Conservation (phyloP, 768 basidiomycete genomes). For the Pleurotus tuber-regium region DNA sequence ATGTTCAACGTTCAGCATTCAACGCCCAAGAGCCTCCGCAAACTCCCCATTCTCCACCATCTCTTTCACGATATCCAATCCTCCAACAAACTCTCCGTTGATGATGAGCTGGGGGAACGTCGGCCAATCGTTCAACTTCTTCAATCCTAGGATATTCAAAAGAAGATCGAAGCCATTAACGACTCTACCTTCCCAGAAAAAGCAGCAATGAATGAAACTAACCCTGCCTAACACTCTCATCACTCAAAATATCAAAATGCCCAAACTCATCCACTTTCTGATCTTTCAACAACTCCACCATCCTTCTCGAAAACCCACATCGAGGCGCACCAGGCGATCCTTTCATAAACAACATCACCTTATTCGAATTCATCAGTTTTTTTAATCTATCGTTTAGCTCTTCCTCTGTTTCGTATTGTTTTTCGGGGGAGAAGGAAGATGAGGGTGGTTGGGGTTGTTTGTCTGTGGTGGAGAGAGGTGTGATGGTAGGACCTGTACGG, state of each 20-base stretch:
- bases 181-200: not conserved
- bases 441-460: slow-evolving; percentile 34
- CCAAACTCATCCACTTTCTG: slow-evolving; percentile 60
- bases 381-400: slow-evolving; percentile 65
- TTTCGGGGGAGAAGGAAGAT: slow-evolving; percentile 13
- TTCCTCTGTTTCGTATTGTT: slow-evolving; percentile 54
- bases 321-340: slow-evolving; percentile 73
- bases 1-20: too few relatives aligned
- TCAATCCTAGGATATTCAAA: too few relatives aligned
- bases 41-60: slow-evolving; percentile 84
- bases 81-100: slow-evolving; percentile 92
- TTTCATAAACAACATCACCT: slow-evolving; percentile 91
- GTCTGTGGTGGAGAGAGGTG: slow-evolving; percentile 50
- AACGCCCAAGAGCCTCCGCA: slow-evolving; percentile 34
- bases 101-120: slow-evolving; percentile 86
- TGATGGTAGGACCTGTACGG: slow-evolving; percentile 23
- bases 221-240: slow-evolving; percentile 84
- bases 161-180: too few relatives aligned
- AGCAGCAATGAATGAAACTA: slow-evolving; percentile 18
- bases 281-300: slow-evolving; percentile 63
- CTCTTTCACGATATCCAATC: slow-evolving; percentile 89
- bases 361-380: slow-evolving; percentile 72
- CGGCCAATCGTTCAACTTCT: slow-evolving; percentile 85
- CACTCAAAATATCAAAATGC: slow-evolving; percentile 80
- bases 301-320: slow-evolving; percentile 84